phyloP scores from a whole-genome alignment of 1,284 basidiomycete species.

The Austroboletus novae-zelandiae region DNA sequence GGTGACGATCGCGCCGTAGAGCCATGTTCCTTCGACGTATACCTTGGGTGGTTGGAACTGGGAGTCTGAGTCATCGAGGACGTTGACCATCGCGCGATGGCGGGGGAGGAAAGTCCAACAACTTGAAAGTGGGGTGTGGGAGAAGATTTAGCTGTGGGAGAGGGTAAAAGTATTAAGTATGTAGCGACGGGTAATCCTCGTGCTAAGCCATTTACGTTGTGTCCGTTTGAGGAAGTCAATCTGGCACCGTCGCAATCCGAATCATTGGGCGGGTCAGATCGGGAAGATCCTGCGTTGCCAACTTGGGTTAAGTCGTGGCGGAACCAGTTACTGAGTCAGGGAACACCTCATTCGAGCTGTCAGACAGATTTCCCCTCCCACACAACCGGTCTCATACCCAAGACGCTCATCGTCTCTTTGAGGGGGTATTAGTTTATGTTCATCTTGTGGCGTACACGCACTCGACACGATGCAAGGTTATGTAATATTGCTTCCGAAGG shows the following conservation, averaged over 20 bases:
- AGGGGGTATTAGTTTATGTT: too few species aligned
- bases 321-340: too few species aligned
- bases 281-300: background rate
- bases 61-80: slow-evolving; percentile 8
- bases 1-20: slow-evolving; percentile 32
- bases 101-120: background rate
- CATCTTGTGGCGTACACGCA: too few species aligned
- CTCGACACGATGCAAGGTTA: too few species aligned
- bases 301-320: background rate
- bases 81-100: slow-evolving; percentile 13
- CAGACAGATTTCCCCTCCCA: too few species aligned
- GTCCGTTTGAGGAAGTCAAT: background rate
- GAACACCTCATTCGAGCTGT: too few species aligned
- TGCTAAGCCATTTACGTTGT: slow-evolving; percentile 1
- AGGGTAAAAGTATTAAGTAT: too few species aligned
- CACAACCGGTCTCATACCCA: too few species aligned
- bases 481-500: too few species aligned
- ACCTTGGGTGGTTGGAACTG: slow-evolving; percentile 18
- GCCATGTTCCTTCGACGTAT: slow-evolving; percentile 30
- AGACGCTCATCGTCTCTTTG: too few species aligned
- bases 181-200: background rate
- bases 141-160: background rate
- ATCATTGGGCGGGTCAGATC: background rate
- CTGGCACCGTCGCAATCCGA: background rate
- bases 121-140: slow-evolving; percentile 5